These are phyloP conservation scores for Diaporthe sp. DNA, from an alignment of 2,329 filamentous ascomycete species.

Conservation along the genomic window DNA sequence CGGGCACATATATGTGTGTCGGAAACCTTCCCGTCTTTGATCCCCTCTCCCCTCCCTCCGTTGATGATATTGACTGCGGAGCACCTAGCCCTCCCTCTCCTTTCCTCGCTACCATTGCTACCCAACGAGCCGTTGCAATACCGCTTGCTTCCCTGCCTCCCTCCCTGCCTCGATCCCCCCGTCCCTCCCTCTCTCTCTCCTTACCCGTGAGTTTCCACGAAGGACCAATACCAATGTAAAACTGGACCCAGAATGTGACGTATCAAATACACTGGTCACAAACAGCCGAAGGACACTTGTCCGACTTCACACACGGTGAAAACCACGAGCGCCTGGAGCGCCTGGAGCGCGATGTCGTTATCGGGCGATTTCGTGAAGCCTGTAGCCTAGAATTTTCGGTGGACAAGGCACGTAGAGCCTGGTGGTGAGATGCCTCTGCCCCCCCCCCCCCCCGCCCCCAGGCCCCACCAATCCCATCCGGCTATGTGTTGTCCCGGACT, in stretches of 20 bases:
- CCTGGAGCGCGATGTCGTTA: neutral
- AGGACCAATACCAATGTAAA: conserved; percentile 2
- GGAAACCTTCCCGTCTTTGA: conserved; percentile 27
- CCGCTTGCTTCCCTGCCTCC: neutral
- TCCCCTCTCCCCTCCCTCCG: neutral
- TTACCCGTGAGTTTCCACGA: neutral
- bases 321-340: neutral
- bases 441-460: no score
- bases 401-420: neutral
- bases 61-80: conserved; percentile 22
- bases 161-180: conserved; percentile 9
- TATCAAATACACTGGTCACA: conserved; percentile 30
- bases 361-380: conserved; percentile 7
- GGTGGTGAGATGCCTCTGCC: conserved; percentile 9
- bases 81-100: conserved; percentile 3
- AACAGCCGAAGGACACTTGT: conserved; percentile 12
- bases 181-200: neutral
- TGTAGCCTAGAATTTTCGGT: neutral
- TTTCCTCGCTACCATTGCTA: neutral
- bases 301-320: neutral
- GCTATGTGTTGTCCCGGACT: neutral
- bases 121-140: neutral
- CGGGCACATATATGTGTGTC: conserved; percentile 32
- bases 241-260: conserved; percentile 26
- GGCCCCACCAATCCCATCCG: conserved; percentile 8